Percentiles rank a stretch among this genome's conserved stretches.
Conservation (phyloP, 371 early-diverging fungal genomes). For the Smittium mucronatum region DNA sequence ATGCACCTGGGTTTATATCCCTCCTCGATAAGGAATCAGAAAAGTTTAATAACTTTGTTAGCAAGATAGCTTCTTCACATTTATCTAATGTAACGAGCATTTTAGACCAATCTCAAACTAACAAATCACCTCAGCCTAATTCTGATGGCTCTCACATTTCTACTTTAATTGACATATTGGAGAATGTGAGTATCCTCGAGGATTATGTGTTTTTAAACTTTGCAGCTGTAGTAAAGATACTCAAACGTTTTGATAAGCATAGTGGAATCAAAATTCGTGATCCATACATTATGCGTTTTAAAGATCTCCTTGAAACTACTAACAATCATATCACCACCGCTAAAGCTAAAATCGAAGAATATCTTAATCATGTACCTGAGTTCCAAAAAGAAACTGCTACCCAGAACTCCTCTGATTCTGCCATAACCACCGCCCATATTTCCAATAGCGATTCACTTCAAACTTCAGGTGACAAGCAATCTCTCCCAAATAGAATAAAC, state of each 20-base stretch:
- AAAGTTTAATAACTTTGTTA: conserved; percentile 29
- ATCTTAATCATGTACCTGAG: background rate
- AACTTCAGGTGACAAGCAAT: background rate
- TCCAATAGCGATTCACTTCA: background rate
- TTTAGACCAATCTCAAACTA: background rate
- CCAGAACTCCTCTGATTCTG: background rate
- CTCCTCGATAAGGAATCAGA: conserved; percentile 45
- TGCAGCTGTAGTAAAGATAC: conserved; percentile 62
- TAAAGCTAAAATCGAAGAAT: background rate
- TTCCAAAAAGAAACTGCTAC: background rate
- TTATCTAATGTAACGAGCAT: background rate
- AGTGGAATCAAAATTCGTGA: conserved; percentile 54
- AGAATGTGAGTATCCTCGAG: conserved; percentile 48
- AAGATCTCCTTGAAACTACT: conserved; percentile 31
- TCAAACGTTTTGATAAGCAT: conserved; percentile 76
- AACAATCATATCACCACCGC: background rate
- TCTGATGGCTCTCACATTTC: conserved; percentile 41
- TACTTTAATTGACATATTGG: conserved; percentile 44
- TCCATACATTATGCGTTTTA: conserved; percentile 54
- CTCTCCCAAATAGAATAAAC: background rate
- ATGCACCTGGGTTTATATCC: conserved; percentile 44
- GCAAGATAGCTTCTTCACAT: conserved; percentile 4
- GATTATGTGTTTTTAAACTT: conserved; percentile 60
- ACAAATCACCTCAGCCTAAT: conserved; percentile 27
- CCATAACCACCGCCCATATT: background rate